Evolutionary conservation across 2,329 filamentous ascomycete species (phyloP).

Genomic region (Pseudogymnoascus sp.): DNA sequence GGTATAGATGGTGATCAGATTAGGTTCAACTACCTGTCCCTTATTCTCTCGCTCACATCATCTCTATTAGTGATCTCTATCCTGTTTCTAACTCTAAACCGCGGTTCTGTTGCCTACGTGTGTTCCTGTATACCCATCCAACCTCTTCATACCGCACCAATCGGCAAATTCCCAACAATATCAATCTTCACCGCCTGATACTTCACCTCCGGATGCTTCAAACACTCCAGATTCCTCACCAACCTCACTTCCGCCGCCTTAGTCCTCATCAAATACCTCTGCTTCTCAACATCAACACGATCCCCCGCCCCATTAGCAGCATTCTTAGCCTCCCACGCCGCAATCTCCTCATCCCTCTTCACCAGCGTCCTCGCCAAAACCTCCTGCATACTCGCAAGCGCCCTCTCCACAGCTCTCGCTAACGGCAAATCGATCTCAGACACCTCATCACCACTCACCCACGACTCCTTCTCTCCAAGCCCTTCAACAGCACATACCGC

Average conservation of each 20-base stretch:
- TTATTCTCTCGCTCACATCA: not conserved
- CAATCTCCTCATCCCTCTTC: conserved; percentile 59
- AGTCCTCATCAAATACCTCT: conserved; percentile 58
- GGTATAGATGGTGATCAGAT: conserved; percentile 4
- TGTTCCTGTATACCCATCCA: no score
- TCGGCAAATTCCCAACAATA: conserved; percentile 1
- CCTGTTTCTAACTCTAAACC: not conserved
- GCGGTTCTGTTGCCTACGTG: not conserved
- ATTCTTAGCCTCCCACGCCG: conserved; percentile 35
- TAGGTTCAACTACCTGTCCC: not conserved
- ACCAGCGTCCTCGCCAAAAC: conserved; percentile 62
- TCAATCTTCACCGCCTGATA: conserved; percentile 49
- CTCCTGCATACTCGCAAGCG: conserved; percentile 86
- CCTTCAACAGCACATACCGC: conserved; percentile 48
- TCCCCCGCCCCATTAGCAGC: conserved; percentile 34
- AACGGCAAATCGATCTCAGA: conserved; percentile 65
- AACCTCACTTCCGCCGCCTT: conserved; percentile 86
- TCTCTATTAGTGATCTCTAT: not conserved
- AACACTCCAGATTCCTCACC: conserved; percentile 62
- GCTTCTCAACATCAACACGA: conserved; percentile 33
- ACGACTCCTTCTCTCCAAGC: conserved; percentile 52
- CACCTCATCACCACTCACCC: conserved; percentile 71
- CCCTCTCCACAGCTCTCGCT: conserved; percentile 75
- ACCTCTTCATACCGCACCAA: not conserved
- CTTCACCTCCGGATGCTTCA: conserved; percentile 57